phyloP scores from a whole-genome alignment of 1,284 basidiomycete genomes.

The Rhodotorula sp. region DNA sequence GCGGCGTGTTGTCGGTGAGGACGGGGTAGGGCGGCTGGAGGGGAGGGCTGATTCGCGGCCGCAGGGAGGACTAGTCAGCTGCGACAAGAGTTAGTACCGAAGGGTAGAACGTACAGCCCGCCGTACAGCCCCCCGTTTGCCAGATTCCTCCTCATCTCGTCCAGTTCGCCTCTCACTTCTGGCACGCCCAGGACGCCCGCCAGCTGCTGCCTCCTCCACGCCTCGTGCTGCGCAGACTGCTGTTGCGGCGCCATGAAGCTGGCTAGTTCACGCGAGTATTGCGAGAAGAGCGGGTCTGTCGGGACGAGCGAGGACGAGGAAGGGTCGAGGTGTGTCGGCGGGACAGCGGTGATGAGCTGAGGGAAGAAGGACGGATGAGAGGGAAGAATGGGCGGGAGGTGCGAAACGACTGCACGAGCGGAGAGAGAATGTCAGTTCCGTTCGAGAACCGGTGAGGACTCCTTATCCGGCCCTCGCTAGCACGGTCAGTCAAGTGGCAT shows the following conservation, averaged over 20 bases:
- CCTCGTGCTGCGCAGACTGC: background rate
- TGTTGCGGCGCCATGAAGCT: background rate
- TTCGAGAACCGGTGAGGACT: too few species aligned
- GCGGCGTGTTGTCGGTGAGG: background rate
- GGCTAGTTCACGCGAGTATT: conserved; percentile 25
- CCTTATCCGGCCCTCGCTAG: background rate
- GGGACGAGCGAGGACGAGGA: background rate
- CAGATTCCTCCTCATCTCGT: background rate
- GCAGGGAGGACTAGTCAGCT: too few species aligned
- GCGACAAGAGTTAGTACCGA: background rate
- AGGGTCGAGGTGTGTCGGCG: conserved; percentile 7
- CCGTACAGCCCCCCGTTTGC: background rate
- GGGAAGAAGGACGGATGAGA: conserved; percentile 28
- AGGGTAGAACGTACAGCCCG: background rate
- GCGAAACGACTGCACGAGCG: conserved; percentile 20
- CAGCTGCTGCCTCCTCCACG: conserved; percentile 9
- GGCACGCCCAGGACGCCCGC: background rate
- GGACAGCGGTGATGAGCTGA: background rate
- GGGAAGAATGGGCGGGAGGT: conserved; percentile 21
- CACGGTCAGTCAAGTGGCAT: too few species aligned
- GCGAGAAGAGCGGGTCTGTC: conserved; percentile 26
- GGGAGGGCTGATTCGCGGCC: conserved; percentile 1
- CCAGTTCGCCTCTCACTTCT: conserved; percentile 3
- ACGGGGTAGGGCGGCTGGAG: conserved; percentile 4
- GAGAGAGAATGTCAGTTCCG: background rate